A percentile compares a stretch with the other conserved stretches of the same genome.
Conservation (phyloP, 2,329 filamentous ascomycete genomes). For the Phoma sp. region DNA sequence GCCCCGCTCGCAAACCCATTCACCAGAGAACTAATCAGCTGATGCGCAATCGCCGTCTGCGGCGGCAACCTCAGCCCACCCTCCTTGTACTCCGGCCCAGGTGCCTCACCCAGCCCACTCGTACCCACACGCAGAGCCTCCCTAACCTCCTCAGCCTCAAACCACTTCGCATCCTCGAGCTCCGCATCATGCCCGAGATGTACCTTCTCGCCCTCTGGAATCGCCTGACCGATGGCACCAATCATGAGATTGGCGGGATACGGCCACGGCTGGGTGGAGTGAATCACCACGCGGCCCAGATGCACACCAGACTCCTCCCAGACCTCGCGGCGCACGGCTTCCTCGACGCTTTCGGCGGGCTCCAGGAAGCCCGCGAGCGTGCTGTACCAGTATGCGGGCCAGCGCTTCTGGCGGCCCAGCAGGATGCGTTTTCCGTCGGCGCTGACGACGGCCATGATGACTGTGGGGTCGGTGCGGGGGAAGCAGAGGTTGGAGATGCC, state of each 20-base stretch:
- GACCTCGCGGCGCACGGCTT: constrained; percentile 58
- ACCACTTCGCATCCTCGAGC: constrained; percentile 89
- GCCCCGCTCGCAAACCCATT: constrained; percentile 70
- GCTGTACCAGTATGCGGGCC: constrained; percentile 84
- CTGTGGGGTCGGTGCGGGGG: constrained; percentile 89
- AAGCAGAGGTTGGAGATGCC: constrained; percentile 91
- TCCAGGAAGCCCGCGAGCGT: constrained; percentile 70
- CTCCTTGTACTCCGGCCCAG: constrained; percentile 72
- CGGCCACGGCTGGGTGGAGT: constrained; percentile 60
- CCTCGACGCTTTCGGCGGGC: constrained; percentile 58
- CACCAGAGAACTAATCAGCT: constrained; percentile 79
- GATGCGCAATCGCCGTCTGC: constrained; percentile 88
- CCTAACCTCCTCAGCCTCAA: constrained; percentile 77
- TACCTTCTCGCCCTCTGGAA: constrained; percentile 80
- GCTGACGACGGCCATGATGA: constrained; percentile 92
- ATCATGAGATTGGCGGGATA: constrained; percentile 62
- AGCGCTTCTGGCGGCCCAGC: constrained; percentile 83
- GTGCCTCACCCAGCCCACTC: constrained; percentile 68
- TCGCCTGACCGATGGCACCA: constrained; percentile 81
- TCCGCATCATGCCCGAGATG: constrained; percentile 88
- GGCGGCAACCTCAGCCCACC: constrained; percentile 82
- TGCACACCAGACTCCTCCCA: constrained; percentile 58
- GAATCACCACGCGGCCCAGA: constrained; percentile 58
- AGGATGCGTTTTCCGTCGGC: constrained; percentile 77
- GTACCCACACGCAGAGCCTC: constrained; percentile 73